Base-by-base conservation (phyloP, 768 basidiomycete genomes). In the Candolleomyces efflorescens region DNA sequence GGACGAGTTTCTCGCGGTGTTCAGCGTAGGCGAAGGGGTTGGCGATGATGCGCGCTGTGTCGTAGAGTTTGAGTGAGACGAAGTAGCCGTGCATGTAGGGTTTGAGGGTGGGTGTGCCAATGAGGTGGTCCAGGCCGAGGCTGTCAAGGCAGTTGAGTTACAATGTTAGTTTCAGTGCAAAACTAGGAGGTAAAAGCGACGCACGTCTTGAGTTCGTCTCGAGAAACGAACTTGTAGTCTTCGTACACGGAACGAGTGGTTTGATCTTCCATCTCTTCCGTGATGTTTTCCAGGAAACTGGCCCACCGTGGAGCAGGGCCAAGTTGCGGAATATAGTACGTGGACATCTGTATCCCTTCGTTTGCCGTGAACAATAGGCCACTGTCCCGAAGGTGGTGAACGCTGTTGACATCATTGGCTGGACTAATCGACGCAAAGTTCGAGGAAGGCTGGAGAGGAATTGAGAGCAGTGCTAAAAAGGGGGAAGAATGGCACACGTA, bases 41-140 rank as follows among this genome's bases (percentile, higher is more conserved):
- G 56, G 94, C 89, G 63, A 98, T 94, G 62, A 96, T 82, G 32
- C 95, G 87, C 1, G 97, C 97, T 52, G 95, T 89, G 64, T 95
- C 92, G 76, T 98, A 98, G 5, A 98, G 83, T 66, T 94, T 92
- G 73, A 98, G 86, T 4, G 94, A 92, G 61, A 98, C 73, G 77
- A 99, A 98, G 83, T 95, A 98, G 44, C 97, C 97, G 72, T 99
- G 97, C 96, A 99, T 98, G 74, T 98, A 99, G 3, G 97, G 97
- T 72, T 96, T 96, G 79, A 98, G 90, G 17, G 90, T 86, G 20
- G 94, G 87, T 5, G 95, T 96, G 52, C 97, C 97, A 62, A 97
- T 76, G 64, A 99, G 91, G 69, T 96, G 93, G 63, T 94, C 90
- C 69, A 99, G 73, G n/a, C 94, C 92, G 60, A 99, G 85, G 37